A percentile compares a stretch with the other conserved stretches of the same genome.
phyloP scores from a whole-genome alignment of 495 filamentous ascomycete species.

The Arthonia radiata region DNA sequence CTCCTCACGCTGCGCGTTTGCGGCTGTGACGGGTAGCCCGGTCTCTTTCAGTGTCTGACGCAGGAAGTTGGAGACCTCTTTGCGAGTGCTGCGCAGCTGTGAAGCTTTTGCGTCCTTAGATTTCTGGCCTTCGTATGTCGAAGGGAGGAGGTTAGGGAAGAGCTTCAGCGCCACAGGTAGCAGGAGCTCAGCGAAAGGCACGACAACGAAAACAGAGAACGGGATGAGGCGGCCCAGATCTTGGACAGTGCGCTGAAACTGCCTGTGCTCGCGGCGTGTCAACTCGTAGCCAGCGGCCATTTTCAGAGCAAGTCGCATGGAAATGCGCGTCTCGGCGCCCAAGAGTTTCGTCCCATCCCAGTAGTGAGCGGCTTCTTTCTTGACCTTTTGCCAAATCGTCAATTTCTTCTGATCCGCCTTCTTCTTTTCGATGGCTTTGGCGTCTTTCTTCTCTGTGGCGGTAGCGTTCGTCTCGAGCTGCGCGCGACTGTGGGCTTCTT shows the following conservation, averaged over 20 bases:
- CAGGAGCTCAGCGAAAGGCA: constrained; percentile 89
- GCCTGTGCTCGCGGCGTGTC: constrained; percentile 72
- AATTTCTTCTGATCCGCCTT: constrained; percentile 68
- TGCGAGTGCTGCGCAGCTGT: constrained; percentile 60
- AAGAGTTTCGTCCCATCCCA: constrained; percentile 99
- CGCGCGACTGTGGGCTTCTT: constrained; percentile 17
- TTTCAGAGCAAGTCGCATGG: constrained; percentile 68
- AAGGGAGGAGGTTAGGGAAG: constrained; percentile 91
- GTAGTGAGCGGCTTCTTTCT: constrained; percentile 78
- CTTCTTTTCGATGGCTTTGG: constrained; percentile 28
- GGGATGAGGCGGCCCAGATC: constrained; percentile 84
- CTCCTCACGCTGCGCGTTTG: constrained; percentile 76
- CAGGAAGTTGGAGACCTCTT: constrained; percentile 83
- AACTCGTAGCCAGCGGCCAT: constrained; percentile 97
- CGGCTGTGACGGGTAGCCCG: constrained; percentile 62
- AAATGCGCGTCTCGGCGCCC: constrained; percentile 79
- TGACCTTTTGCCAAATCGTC: constrained; percentile 75
- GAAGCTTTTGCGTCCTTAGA: constrained; percentile 71
- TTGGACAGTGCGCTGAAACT: constrained; percentile 75
- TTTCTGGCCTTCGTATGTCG: constrained; percentile 84
- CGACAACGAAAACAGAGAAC: constrained; percentile 90
- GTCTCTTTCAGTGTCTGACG: constrained; percentile 78
- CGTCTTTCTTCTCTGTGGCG: constrained; percentile 18
- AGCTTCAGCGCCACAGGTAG: constrained; percentile 77
- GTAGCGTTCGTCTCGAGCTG: constrained; percentile 24